Evolutionary conservation across 2,329 filamentous ascomycete genomes (phyloP).

Genomic region (Hymenoscyphus scutula): DNA sequence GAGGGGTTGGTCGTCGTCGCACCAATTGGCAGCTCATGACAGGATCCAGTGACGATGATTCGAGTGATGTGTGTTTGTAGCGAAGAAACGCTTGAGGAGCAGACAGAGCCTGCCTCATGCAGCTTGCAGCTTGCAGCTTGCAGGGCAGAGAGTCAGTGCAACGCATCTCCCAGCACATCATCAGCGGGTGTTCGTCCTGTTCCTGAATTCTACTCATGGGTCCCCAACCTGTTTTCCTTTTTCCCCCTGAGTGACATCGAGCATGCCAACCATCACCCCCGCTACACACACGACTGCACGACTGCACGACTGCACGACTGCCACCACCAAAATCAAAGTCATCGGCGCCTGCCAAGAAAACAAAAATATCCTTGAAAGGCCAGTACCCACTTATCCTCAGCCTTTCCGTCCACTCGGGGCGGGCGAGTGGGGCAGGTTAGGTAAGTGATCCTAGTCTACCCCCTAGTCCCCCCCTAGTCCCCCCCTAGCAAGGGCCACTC

Average conservation of each 20-base stretch:
- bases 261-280: background rate
- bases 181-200: background rate
- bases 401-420: background rate
- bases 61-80: background rate
- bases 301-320: too few species aligned
- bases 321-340: background rate
- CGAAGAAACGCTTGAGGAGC: background rate
- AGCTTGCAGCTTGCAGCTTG: background rate
- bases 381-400: background rate
- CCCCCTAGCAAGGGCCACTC: background rate
- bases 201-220: background rate
- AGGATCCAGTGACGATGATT: background rate
- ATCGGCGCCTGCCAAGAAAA: background rate
- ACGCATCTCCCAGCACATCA: slow-evolving; percentile 1
- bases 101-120: slow-evolving; percentile 2
- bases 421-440: too few species aligned
- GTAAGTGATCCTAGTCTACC: too few species aligned
- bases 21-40: too few species aligned
- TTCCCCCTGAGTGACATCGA: background rate
- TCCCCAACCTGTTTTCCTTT: background rate
- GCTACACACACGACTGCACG: too few species aligned
- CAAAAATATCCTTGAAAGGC: background rate
- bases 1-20: background rate
- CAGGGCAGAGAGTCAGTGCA: background rate
- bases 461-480: background rate